Evolutionary conservation across 2,329 filamentous ascomycete genomes (phyloP).

Genomic region (Fusarium penzigii): DNA sequence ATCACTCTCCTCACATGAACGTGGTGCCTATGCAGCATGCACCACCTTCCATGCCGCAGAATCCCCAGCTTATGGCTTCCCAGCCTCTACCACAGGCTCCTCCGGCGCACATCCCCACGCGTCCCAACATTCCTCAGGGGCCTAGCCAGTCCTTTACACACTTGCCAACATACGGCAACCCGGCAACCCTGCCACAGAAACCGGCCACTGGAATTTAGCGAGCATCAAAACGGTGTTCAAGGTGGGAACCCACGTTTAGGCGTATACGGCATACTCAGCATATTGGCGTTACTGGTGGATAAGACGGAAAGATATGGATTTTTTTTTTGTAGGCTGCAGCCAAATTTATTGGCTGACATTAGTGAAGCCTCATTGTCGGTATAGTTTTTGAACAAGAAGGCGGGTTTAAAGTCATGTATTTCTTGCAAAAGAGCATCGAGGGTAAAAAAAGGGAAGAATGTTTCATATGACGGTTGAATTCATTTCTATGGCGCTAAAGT

Average conservation of each 20-base stretch:
- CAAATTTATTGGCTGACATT: conserved; percentile 33
- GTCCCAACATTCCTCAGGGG: conserved; percentile 46
- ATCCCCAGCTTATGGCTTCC: conserved; percentile 40
- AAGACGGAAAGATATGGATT: conserved; percentile 36
- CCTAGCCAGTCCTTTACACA: conserved; percentile 51
- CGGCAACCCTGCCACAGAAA: conserved; percentile 61
- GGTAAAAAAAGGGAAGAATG: conserved; percentile 7
- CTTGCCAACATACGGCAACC: conserved; percentile 59
- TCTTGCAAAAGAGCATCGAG: conserved; percentile 1
- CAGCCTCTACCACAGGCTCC: conserved; percentile 47
- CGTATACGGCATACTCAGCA: conserved; percentile 40
- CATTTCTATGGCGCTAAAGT: conserved; percentile 36
- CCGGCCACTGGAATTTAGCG: conserved; percentile 51
- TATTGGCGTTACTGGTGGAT: conserved; percentile 42
- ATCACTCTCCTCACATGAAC: conserved; percentile 40
- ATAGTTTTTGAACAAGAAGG: conserved; percentile 13
- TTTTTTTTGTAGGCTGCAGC: conserved; percentile 31
- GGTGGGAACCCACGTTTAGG: conserved; percentile 29
- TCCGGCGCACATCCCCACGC: conserved; percentile 46
- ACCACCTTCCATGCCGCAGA: conserved; percentile 39
- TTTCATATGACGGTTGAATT: conserved; percentile 37
- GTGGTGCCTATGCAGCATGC: conserved; percentile 40
- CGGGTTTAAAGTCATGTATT: no score
- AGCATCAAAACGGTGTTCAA: conserved; percentile 29
- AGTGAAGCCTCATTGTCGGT: conserved; percentile 30